Percentiles rank a stretch among this genome's conserved stretches.
phyloP scores from a whole-genome alignment of 768 basidiomycete species.

The Podaxis carcinomalis region DNA sequence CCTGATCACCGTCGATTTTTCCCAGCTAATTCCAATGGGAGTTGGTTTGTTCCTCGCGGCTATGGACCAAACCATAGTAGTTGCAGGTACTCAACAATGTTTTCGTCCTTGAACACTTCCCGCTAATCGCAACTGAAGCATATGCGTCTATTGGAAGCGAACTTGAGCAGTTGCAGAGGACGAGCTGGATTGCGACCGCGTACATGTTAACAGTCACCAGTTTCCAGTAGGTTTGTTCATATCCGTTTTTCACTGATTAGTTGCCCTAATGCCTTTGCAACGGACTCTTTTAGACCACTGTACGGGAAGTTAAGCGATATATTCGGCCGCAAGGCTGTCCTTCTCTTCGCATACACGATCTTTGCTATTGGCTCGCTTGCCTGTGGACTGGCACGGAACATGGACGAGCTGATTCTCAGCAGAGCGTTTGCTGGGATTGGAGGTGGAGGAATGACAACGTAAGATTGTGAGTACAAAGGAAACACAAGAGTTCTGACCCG shows the following conservation, averaged over 20 bases:
- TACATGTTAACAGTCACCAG: slow-evolving; percentile 58
- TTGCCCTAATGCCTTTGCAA: background rate
- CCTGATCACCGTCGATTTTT: no score
- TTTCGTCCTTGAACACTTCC: background rate
- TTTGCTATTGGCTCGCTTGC: slow-evolving; percentile 51
- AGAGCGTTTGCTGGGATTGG: slow-evolving; percentile 58
- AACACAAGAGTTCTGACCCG: no score
- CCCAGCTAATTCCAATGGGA: background rate
- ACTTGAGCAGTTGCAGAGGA: slow-evolving; percentile 56
- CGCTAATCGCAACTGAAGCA: slow-evolving; percentile 23
- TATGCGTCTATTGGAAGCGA: slow-evolving; percentile 56
- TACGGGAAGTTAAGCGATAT: slow-evolving; percentile 66
- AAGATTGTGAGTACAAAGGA: background rate
- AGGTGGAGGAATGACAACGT: slow-evolving; percentile 63
- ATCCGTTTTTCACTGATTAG: background rate
- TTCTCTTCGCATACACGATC: slow-evolving; percentile 49
- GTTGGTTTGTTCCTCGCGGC: background rate
- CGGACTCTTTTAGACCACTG: slow-evolving; percentile 38
- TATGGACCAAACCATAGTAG: background rate
- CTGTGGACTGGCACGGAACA: slow-evolving; percentile 48
- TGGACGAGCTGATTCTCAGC: slow-evolving; percentile 49
- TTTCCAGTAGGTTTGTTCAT: slow-evolving; percentile 42
- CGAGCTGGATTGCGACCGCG: slow-evolving; percentile 63
- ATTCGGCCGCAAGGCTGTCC: slow-evolving; percentile 55
- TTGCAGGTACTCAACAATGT: background rate